These are phyloP conservation scores for Curvularia sp. DNA, from an alignment of 2,329 filamentous ascomycete species.

Conservation along the genomic window DNA sequence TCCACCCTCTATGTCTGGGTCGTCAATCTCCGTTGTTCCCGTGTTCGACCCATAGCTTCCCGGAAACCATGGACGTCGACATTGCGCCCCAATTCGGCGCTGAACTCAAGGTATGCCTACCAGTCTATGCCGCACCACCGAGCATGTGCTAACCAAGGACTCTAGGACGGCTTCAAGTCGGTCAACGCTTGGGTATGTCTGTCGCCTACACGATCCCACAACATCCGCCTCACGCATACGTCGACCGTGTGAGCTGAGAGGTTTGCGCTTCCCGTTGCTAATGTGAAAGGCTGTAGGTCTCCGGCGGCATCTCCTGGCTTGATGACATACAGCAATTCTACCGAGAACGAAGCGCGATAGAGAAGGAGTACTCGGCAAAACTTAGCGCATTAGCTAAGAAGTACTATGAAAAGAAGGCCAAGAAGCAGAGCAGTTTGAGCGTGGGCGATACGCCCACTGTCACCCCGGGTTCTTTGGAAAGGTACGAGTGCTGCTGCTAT, in stretches of 20 bases:
- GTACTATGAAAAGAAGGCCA: constrained; percentile 96
- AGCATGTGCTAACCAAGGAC: constrained; percentile 39
- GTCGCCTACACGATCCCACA: constrained; percentile 31
- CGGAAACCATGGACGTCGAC: constrained; percentile 76
- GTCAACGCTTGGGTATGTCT: constrained; percentile 82
- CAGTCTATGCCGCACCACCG: constrained; percentile 19
- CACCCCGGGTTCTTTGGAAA: constrained; percentile 94
- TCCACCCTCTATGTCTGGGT: constrained; percentile 37
- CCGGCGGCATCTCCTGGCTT: constrained; percentile 89
- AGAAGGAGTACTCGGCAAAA: constrained; percentile 95
- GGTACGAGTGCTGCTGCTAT: constrained; percentile 56
- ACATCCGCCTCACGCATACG: background rate
- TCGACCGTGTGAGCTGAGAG: constrained; percentile 17
- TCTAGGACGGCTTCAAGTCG: constrained; percentile 92
- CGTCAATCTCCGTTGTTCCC: constrained; percentile 31
- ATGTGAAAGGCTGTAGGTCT: constrained; percentile 60
- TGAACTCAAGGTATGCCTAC: constrained; percentile 80
- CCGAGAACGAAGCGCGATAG: constrained; percentile 89
- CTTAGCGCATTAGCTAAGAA: constrained; percentile 89
- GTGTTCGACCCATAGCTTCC: constrained; percentile 22
- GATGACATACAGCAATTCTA: constrained; percentile 98
- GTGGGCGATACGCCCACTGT: constrained; percentile 92
- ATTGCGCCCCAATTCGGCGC: constrained; percentile 86
- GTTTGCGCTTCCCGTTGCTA: constrained; percentile 28
- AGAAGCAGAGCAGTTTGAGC: constrained; percentile 84